Percentiles rank a stretch among this genome's conserved stretches.
phyloP scores from a whole-genome alignment of 2,329 filamentous ascomycete genomes.

The Teratosphaeriaceae sp. region DNA sequence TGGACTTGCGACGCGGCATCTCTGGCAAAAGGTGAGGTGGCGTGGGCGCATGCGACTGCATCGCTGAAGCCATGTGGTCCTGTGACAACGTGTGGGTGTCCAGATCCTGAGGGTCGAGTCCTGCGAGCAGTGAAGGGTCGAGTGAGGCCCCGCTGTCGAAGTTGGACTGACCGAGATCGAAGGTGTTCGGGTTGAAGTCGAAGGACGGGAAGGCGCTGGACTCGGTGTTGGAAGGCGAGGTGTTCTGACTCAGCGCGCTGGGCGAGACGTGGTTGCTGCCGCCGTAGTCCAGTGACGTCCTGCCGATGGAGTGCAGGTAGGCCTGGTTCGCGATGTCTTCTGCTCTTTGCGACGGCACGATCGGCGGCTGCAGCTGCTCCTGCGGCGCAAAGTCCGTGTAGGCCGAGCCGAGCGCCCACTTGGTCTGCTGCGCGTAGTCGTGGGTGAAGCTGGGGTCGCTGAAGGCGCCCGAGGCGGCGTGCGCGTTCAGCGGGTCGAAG shows the following conservation, averaged over 20 bases:
- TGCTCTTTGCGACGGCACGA: slow-evolving; percentile 23
- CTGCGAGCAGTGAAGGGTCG: slow-evolving; percentile 53
- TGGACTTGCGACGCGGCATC: slow-evolving; percentile 46
- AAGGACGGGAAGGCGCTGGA: slow-evolving; percentile 51
- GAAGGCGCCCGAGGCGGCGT: slow-evolving; percentile 18
- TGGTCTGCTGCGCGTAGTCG: slow-evolving; percentile 36
- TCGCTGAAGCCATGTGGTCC: slow-evolving; percentile 45
- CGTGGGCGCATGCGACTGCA: slow-evolving; percentile 45
- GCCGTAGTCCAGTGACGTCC: slow-evolving; percentile 46
- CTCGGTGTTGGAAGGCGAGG: slow-evolving; percentile 29
- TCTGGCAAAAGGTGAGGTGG: slow-evolving; percentile 53
- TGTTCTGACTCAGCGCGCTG: slow-evolving; percentile 14
- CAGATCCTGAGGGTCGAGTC: slow-evolving; percentile 39
- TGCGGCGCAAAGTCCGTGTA: slow-evolving; percentile 20
- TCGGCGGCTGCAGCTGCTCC: slow-evolving; percentile 29
- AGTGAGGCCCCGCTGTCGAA: slow-evolving; percentile 51
- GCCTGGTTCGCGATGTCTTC: slow-evolving; percentile 30
- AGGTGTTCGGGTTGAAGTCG: slow-evolving; percentile 49
- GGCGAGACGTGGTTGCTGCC: slow-evolving; percentile 23
- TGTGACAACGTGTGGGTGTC: slow-evolving; percentile 37
- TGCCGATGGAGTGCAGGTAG: slow-evolving; percentile 32
- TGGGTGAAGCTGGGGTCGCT: slow-evolving; percentile 33
- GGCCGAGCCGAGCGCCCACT: slow-evolving; percentile 37
- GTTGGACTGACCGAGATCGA: slow-evolving; percentile 36
- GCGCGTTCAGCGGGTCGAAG: slow-evolving; percentile 18